Evolutionary conservation across 2,329 filamentous ascomycete genomes (phyloP), one percentile per base, ranked within the genome.

Genomic region (Paracoccidioides brasiliensis): DNA sequence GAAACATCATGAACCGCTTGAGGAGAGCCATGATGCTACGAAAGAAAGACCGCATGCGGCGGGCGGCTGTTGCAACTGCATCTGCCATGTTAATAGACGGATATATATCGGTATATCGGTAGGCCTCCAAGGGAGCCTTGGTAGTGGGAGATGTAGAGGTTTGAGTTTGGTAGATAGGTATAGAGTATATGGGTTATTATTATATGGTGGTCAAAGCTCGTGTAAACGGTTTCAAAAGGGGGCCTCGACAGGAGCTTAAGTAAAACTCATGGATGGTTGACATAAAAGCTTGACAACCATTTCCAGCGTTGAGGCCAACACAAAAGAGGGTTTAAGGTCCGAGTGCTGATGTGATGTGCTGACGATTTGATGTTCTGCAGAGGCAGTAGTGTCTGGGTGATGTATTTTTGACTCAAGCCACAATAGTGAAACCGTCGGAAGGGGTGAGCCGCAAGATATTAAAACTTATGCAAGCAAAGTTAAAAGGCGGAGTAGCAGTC

Each of bases 1-100:
- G 70, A 53, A 73, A 71, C 52, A 72, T 58, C 30, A 74, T 61
- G 63, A 73, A 68, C 15, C 66, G 67, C 58, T 74, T 71, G 55
- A 75, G 60, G 9, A 68, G 67, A 35, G 67, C 61, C 38, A 73
- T 63, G 44, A 73, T 62, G 56, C 69, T 70, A 42, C 67, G 66
- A 58, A 73, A 73, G 45, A 73, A 64, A 55, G 70, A 64, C 61
- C 70, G 70, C 66, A 73, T 63, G 55, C 68, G 66, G 56, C 69
- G 69, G 62, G 71, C 64, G 57, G 71, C 67, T 59, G 69, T 73
- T 58, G 67, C 61, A 49, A 73, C 63, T 55, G 68, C 63, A 43
- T 53, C 56, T 12, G 49, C 58, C 59, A 61, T 61, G 9, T 40
- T 30, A 30, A 28, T 6, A 46, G 33, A 46, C 7, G 12, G 44